Evolutionary conservation across 164 flowering plant species (phyloP), one percentile per base, ranked within the genome.

Genomic region (Litsea cubeba): DNA sequence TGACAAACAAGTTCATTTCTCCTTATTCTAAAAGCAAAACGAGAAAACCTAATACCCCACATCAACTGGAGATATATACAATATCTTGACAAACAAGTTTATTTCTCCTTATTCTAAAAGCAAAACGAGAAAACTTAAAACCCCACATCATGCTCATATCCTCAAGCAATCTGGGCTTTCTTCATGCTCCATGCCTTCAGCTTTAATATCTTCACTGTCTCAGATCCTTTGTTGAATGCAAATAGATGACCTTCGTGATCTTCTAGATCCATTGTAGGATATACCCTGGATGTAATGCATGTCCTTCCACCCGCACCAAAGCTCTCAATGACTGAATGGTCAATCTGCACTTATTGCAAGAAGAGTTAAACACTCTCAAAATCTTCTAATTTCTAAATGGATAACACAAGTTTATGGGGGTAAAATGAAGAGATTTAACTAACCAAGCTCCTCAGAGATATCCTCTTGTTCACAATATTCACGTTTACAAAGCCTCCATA

Each of bases 361-460:
- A 54, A 54, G 1, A 40, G 60, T 54, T 12, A 54, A 54, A 54
- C 60, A 54, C n/a, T 54, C 60, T 54, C 60, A 2, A 54, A 54
- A 17, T 18, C n/a, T 20, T 54, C n/a, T 54, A 15, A 40, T 40
- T 40, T 40, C 46, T 40, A 40, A 40, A 40, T 7, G 11, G 46
- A 8, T 40, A 1, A 8, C 8, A 40, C 46, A 40, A 40, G 2
- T 40, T 54, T 10, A 54, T 25, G 20, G 5, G n/a, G n/a, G n/a
- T 54, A 54, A 54, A 7, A 15, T 5, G n/a, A 62, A 64, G 10
- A 17, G 30, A 17, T 15, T 10, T 10, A 73, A 76, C 83, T 62
- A 77, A 88, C 91, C 91, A 88, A 78, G 76, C 75, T 83, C 71
- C 90, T 82, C 0, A 87, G 66, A 12, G 87, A 81, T 18, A 89